Evolutionary conservation across 1,284 basidiomycete species (phyloP), one percentile per base, ranked within the genome.

Genomic region (Cutaneotrichosporon dermatis): DNA sequence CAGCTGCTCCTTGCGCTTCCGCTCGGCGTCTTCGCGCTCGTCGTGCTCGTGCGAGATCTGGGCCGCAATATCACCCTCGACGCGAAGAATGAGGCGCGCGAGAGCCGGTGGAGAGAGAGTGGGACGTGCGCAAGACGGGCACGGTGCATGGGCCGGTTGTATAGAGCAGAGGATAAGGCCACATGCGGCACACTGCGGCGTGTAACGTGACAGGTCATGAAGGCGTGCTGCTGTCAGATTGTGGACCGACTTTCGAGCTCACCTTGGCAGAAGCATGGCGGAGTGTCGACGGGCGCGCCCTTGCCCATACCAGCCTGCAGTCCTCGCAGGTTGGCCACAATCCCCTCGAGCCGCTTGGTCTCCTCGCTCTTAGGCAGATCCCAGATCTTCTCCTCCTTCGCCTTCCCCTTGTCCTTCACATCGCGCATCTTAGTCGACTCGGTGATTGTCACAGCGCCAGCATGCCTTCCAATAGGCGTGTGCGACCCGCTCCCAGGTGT

Each of bases 241-340:
- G 8, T 16, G 4, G 7, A 11, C 10, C 10, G 9, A 25, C 25
- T 25, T 25, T 25, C 25, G 25, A 11, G 69, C 75, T 60, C 52
- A 80, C 79, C 77, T 60, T 77, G 76, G 60, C 79, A 80, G 65
- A 79, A 80, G 61, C 79, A 80, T 3, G 68, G 64, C 33, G 57
- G 48, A 16, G 55, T 51, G 15, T 65, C 66, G 11, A 62, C 60
- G 13, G 44, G 11, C 7, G 45, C 51, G 6, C 57, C 55, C 57
- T 73, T 72, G 6, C 66, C 71, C 33, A 69, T 61, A 25, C 67
- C 69, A 4, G 63, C 66, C 58, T 70, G 69, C 37, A 76, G 57
- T 11, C 37, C 60, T 45, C 62, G 62, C 58, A 78, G 57, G 16
- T 65, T 60, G 1, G 60, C 63, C 2, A 70, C 64, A 16, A 75